Base-by-base conservation (phyloP, 2,329 filamentous ascomycete species). In the Passalora sequoiae region DNA sequence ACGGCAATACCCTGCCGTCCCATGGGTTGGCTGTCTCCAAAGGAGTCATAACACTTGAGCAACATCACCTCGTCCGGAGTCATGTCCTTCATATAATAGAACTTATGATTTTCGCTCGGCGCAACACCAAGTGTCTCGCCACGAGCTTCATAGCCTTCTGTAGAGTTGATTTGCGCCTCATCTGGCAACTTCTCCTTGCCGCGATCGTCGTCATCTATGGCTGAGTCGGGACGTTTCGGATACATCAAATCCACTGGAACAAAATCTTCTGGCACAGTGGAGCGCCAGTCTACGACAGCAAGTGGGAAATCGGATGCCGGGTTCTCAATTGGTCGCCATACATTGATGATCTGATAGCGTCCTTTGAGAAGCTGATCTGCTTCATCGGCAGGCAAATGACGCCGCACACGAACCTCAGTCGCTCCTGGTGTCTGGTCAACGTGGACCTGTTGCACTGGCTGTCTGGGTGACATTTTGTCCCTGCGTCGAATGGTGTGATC, bases 81-180 rank as follows among this genome's bases (percentile, higher is more conserved):
- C 81, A 84, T 84, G 55, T 83, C 80, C 64, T 81, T 83, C 59
- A 76, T 67, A 53, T 84, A 85, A 55, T 75, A 83, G 55, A 82
- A 82, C 53, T 69, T 69, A 59, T 85, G 81, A 12, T 61, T 62
- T 6, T 77, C 72, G 51, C 68, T 83, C 3, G 78, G 71, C 33
- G 71, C 67, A 0, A 85, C 76, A 0, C 69, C 71, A 57, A 80
- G 74, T 1, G 80, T 84, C 66, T 84, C 81, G 15, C 82, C 79
- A 49, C 69, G 72, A 8, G 76, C 72, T 57, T 80, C 76, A 52
- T 84, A 84, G 0, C 79, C 79, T 9, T 76, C 75, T 0, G 72
- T 77, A 0, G 72, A 76, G n/a, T 58, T 58, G 28, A 60, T 57
- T 1, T 62, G 69, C 2, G 58, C 60, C 2, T 72, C 66, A 40